Percentiles rank a stretch among this genome's conserved stretches.
Conservation (phyloP, 2,329 filamentous ascomycete species). For the Dactylellina leptospora region DNA sequence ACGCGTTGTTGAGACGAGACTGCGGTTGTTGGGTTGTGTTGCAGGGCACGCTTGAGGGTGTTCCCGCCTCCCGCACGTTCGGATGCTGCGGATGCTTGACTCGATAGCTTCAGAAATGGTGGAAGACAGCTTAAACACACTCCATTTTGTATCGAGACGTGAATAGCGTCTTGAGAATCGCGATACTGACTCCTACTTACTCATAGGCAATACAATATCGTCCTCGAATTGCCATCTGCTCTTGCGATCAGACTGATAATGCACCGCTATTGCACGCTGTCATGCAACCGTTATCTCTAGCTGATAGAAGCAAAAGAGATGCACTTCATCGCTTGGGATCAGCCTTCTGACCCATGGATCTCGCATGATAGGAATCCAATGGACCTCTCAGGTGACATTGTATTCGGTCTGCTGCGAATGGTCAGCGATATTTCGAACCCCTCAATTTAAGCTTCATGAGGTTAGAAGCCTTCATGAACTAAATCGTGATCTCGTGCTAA, state of each 20-base stretch:
- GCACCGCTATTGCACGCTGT: no score
- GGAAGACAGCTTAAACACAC: neutral
- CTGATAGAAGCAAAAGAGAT: neutral
- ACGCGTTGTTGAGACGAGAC: slow-evolving; percentile 37
- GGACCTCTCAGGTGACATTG: neutral
- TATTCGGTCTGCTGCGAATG: slow-evolving; percentile 14
- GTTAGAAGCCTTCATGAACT: neutral
- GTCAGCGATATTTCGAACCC: neutral
- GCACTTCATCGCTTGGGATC: slow-evolving; percentile 9
- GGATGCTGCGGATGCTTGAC: slow-evolving; percentile 11
- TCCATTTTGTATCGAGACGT: no score
- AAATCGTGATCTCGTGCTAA: slow-evolving; percentile 1
- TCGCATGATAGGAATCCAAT: neutral
- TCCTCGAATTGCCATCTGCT: no score
- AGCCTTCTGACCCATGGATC: slow-evolving; percentile 8
- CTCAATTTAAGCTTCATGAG: neutral
- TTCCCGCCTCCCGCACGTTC: slow-evolving; percentile 9
- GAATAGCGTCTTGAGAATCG: no score
- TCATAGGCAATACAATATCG: no score
- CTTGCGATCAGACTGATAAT: no score
- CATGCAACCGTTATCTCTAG: neutral
- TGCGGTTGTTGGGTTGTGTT: slow-evolving; percentile 30
- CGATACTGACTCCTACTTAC: no score
- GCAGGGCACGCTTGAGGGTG: slow-evolving; percentile 13
- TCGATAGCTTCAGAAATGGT: no score